Evolutionary conservation across 2,329 filamentous ascomycete species (phyloP), one percentile per base, ranked within the genome.

Genomic region (Fonsecaea erecta): DNA sequence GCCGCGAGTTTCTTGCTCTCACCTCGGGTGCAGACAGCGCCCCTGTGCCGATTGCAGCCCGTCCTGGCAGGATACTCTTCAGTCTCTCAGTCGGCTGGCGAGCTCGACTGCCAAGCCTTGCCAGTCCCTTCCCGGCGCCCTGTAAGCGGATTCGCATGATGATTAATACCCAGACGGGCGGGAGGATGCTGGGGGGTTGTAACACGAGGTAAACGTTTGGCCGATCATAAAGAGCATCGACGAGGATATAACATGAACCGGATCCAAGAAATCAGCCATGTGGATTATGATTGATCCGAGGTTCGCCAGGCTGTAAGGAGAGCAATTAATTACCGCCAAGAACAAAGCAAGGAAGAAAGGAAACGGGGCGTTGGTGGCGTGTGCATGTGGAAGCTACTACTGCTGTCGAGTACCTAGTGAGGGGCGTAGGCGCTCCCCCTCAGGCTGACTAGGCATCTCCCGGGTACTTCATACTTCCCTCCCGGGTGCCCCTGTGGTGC

Each of bases 221-320:
- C 43, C 43, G 18, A 4, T 11, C 21, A 48, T 24, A 1, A 24
- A 48, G 18, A 12, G n/a, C 43, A 48, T 12, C 43, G 9, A 8
- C 18, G 43, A 48, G 43, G 9, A 40, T n/a, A 12, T 48, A 48
- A 12, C 24, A 48, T 26, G 43, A 24, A 48, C 21, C 9, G 30
- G 30, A 12, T 40, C 3, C 8, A 48, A 12, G n/a, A n/a, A 46
- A n/a, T n/a, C 8, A 48, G 43, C 43, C 43, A 40, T n/a, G n/a
- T 11, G 21, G 35, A 48, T 48, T 14, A 35, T 53, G 51, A 26
- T 34, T 46, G 52, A 35, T 58, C 61, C 62, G 62, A 64, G 56
- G 62, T 26, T 30, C 35, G 51, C 62, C 28, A 64, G 62, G 62
- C 62, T 64, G 62, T n/a, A 62, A 43, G 7, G 48, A 58, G 55